These are phyloP conservation scores for Xylariaceae sp. DNA, from an alignment of 2,329 filamentous ascomycete species.

Conservation along the genomic window DNA sequence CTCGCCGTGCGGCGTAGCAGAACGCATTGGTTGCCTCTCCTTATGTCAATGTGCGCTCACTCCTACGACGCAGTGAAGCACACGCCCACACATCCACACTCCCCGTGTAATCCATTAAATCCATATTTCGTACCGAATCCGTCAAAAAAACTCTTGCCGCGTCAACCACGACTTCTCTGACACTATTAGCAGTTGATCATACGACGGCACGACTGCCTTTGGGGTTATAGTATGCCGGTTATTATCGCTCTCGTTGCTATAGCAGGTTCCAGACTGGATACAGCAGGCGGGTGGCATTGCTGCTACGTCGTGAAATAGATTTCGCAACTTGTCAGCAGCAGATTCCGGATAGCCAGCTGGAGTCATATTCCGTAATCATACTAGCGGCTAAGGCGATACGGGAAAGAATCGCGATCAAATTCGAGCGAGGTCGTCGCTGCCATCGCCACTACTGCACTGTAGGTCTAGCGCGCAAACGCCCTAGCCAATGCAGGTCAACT, in stretches of 20 bases:
- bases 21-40: too few relatives aligned
- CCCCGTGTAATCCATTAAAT: too few relatives aligned
- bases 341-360: background rate
- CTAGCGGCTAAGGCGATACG: background rate
- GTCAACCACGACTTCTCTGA: too few relatives aligned
- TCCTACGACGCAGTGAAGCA: too few relatives aligned
- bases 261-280: background rate
- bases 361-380: background rate
- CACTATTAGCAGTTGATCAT: too few relatives aligned
- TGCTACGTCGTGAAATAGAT: background rate
- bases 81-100: too few relatives aligned
- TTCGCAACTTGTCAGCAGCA: background rate
- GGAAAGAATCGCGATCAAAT: background rate
- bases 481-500: background rate
- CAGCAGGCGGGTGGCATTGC: background rate
- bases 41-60: too few relatives aligned
- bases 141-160: too few relatives aligned
- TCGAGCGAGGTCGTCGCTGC: background rate
- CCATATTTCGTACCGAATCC: too few relatives aligned
- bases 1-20: too few relatives aligned
- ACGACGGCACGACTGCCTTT: background rate
- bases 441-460: background rate
- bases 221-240: background rate
- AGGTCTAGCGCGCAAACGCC: background rate
- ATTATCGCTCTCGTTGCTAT: background rate